Conservation (phyloP, 208 protist species). For the Endotrypanum monterogeii region DNA sequence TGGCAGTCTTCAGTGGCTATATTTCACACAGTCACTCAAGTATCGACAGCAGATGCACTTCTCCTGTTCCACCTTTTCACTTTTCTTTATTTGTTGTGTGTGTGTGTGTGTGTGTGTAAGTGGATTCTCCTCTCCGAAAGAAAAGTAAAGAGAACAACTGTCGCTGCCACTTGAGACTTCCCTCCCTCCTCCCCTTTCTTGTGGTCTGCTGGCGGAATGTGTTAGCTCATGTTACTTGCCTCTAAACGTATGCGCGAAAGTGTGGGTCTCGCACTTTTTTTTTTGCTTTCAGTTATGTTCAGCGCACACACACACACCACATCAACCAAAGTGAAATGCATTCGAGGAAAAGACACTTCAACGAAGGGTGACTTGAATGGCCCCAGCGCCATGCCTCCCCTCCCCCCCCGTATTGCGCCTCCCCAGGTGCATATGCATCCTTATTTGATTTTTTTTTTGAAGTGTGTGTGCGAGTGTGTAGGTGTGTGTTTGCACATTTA, state of each 20-base stretch:
- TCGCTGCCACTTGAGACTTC: background rate
- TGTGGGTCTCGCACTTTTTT: background rate
- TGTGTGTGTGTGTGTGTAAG: too few relatives aligned
- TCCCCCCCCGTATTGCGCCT: background rate
- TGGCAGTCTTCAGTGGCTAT: background rate
- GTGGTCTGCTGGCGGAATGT: background rate
- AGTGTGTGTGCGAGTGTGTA: too few relatives aligned
- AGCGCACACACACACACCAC: background rate
- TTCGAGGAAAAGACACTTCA: background rate
- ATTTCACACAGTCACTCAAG: too few relatives aligned
- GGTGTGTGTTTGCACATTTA: background rate
- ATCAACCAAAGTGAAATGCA: background rate
- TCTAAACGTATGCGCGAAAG: background rate
- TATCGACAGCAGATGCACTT: too few relatives aligned
- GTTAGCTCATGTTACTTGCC: background rate
- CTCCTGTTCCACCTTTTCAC: too few relatives aligned
- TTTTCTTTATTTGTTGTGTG: too few relatives aligned
- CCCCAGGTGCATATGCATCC: background rate
- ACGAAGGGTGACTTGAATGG: too few relatives aligned
- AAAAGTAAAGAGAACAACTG: background rate
- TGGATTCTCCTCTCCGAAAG: background rate
- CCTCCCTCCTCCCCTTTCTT: too few relatives aligned
- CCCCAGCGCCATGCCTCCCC: too few relatives aligned
- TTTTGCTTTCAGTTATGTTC: background rate
- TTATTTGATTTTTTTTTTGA: background rate